phyloP scores from a whole-genome alignment of 257 asterid species.

The Ehretia macrophylla region DNA sequence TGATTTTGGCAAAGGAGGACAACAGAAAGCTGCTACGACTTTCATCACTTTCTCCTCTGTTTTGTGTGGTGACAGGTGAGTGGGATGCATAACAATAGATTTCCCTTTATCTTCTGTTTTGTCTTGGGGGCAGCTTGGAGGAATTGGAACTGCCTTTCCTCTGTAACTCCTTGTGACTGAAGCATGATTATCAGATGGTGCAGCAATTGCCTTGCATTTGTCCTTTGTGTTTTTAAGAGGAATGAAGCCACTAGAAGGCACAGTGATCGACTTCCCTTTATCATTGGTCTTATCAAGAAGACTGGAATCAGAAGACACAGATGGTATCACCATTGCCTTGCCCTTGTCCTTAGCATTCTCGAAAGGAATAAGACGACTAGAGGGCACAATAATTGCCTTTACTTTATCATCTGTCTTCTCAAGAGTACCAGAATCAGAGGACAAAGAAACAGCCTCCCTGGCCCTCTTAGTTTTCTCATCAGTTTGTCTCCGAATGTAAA shows the following conservation, averaged over 20 bases:
- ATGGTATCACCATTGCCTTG: conserved; percentile 14
- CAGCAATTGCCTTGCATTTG: conserved; percentile 23
- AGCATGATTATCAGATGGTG: conserved; percentile 22
- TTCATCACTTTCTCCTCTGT: conserved; percentile 27
- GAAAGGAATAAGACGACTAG: conserved; percentile 18
- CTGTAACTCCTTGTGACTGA: conserved; percentile 26
- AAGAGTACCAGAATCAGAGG: too few relatives aligned
- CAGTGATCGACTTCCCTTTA: conserved; percentile 20
- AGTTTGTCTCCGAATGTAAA: conserved; percentile 9
- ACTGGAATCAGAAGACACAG: too few relatives aligned
- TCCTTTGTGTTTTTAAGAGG: conserved; percentile 19
- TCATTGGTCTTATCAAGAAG: conserved; percentile 17
- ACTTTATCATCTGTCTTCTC: conserved; percentile 8
- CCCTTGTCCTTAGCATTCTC: conserved; percentile 33
- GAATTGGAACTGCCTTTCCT: conserved; percentile 28
- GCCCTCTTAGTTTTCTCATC: conserved; percentile 17
- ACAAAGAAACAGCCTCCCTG: neutral
- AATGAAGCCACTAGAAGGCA: conserved; percentile 11
- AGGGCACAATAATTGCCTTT: conserved; percentile 11
- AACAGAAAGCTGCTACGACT: conserved; percentile 41
- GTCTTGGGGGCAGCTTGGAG: conserved; percentile 13
- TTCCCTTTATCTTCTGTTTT: too few relatives aligned
- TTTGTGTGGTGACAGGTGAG: conserved; percentile 24
- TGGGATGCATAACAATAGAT: too few relatives aligned
- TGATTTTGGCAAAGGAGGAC: conserved; percentile 44